phyloP scores from a whole-genome alignment of 768 basidiomycete species.

The Mycena leptocephala region DNA sequence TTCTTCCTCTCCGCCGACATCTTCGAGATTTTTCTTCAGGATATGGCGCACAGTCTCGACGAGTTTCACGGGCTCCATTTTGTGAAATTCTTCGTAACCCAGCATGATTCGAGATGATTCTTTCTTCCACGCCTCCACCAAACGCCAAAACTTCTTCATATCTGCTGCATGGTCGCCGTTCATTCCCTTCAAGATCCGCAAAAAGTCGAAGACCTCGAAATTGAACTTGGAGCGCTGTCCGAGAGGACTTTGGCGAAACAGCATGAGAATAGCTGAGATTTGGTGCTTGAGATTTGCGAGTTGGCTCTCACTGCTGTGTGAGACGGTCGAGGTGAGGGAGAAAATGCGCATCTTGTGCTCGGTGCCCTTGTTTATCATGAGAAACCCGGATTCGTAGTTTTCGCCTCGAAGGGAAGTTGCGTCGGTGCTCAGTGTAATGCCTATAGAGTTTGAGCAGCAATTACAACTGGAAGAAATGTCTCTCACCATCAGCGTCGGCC shows the following conservation, averaged over 20 bases:
- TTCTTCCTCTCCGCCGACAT: constrained; percentile 9
- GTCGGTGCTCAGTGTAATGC: neutral
- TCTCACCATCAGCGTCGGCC: constrained; percentile 10
- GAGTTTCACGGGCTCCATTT: neutral
- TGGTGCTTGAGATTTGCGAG: neutral
- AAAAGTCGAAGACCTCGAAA: constrained; percentile 11
- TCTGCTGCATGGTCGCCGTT: constrained; percentile 27
- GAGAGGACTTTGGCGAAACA: neutral
- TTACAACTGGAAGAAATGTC: too few relatives aligned
- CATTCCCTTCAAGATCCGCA: constrained; percentile 5
- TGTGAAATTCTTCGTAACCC: neutral
- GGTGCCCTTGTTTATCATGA: constrained; percentile 10
- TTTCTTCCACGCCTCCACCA: constrained; percentile 1
- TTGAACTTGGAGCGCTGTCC: constrained; percentile 7
- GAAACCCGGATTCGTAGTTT: neutral
- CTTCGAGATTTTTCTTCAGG: neutral
- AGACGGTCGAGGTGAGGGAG: too few relatives aligned
- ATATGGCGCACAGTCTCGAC: neutral
- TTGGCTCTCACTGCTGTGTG: too few relatives aligned
- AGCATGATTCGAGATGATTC: neutral
- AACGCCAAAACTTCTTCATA: too few relatives aligned
- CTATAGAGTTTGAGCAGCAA: neutral
- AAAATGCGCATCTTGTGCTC: too few relatives aligned
- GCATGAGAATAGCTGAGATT: neutral
- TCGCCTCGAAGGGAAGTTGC: neutral